Base-by-base conservation (phyloP, 1,139 yeast species). In the Barnettozyma hawaiiensis region DNA sequence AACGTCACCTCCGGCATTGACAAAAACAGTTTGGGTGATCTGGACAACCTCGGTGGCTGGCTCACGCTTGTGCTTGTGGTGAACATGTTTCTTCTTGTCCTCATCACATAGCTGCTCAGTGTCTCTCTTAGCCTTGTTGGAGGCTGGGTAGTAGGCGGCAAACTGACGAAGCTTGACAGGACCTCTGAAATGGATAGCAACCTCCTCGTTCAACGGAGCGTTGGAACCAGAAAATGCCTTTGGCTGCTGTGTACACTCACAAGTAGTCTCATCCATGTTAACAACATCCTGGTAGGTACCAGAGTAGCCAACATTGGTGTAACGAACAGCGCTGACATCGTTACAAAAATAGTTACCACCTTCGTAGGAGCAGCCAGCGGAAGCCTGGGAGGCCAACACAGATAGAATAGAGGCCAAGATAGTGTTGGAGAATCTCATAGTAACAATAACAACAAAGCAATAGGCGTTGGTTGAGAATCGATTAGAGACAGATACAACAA, bases 121-220 rank as follows among this genome's bases (percentile, higher is more conserved):
- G 8, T 66, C 72, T 62, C 69, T 65, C 58, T 67, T 69, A 15
- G 43, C 41, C 51, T 62, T 59, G 39, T 59, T 53, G 23, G 63
- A 47, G 18, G 68, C 54, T 48, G 80, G 77, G 48, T 74, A 71
- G 66, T 81, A 83, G 53, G 73, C 86, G 53, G 89, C 97, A 60
- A 92, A 87, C 65, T 85, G 85, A 57, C 72, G 67, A 60, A 90
- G 75, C 47, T 76, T 71, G 53, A 92, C 64, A 27, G 97, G 98
- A 45, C 97, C 98, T 67, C 97, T 80, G 72, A 90, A 86, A 65
- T 90, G 97, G 45, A 92, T 85, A 15, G 96, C 81, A 41, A 90
- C 69, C 63, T 87, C 96, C 66, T 87, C 95, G 65, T 87, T 79
- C 48, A 90, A 69, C 27, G 97, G 97, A 39, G 96, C 69, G 59